Percentiles rank a stretch among this genome's conserved stretches.
Conservation (phyloP, 257 asterid genomes). For the Striga asiatica region DNA sequence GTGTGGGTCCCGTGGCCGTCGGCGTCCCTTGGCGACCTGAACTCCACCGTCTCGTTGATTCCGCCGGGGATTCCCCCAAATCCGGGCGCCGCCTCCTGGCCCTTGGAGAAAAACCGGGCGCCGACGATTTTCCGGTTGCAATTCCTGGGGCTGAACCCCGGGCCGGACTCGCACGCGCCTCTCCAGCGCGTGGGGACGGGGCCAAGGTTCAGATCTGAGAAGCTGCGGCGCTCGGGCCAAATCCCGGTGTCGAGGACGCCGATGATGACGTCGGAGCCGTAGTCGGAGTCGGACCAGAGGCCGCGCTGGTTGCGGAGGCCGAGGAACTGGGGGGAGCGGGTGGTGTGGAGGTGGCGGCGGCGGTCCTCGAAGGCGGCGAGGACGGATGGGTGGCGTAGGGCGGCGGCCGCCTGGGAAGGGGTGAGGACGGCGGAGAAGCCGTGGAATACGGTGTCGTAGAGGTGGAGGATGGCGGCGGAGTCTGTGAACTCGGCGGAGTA, state of each 20-base stretch:
- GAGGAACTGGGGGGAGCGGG: conserved; percentile 92
- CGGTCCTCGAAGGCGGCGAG: conserved; percentile 75
- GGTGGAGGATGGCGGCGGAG: conserved; percentile 65
- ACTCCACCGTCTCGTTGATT: conserved; percentile 73
- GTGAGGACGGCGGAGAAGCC: conserved; percentile 85
- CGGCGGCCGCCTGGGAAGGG: conserved; percentile 46
- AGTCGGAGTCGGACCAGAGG: conserved; percentile 86
- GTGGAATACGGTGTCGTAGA: conserved; percentile 75
- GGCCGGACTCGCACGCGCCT: conserved; percentile 63
- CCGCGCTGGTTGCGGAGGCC: conserved; percentile 89
- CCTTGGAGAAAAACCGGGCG: conserved; percentile 75
- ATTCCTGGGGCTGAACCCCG: conserved; percentile 28
- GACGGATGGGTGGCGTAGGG: conserved; percentile 56
- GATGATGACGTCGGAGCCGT: conserved; percentile 77
- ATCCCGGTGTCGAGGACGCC: conserved; percentile 88
- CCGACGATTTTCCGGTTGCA: conserved; percentile 80
- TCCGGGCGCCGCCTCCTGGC: conserved; percentile 68
- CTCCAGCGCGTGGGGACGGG: conserved; percentile 80
- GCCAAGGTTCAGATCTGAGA: conserved; percentile 79
- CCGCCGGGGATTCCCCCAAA: conserved; percentile 63
- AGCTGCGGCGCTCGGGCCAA: conserved; percentile 95
- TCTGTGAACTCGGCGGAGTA: conserved; percentile 68
- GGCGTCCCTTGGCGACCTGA: conserved; percentile 80
- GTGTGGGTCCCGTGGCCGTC: conserved; percentile 99
- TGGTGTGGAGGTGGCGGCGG: conserved; percentile 81